phyloP scores from a whole-genome alignment of 495 filamentous ascomycete genomes.

The Lichina pygmaea region DNA sequence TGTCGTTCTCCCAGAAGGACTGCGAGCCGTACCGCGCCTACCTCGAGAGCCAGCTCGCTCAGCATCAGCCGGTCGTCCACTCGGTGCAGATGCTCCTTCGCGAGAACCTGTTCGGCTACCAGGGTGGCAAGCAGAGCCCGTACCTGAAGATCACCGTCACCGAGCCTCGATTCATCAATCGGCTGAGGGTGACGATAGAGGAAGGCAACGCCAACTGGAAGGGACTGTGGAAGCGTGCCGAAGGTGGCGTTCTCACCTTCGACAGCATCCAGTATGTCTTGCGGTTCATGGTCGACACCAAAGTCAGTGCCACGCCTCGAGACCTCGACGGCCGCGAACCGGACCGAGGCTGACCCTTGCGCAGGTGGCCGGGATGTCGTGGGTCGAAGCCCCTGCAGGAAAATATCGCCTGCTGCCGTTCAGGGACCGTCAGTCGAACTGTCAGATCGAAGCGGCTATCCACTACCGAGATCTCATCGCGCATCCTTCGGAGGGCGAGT shows the following conservation, averaged over 20 bases:
- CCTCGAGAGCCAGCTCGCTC: constrained; percentile 45
- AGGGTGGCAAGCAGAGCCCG: constrained; percentile 72
- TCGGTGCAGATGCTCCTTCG: constrained; percentile 53
- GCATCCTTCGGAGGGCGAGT: constrained; percentile 76
- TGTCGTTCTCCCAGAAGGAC: constrained; percentile 49
- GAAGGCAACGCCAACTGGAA: constrained; percentile 62
- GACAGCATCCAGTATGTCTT: constrained; percentile 89
- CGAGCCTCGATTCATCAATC: constrained; percentile 56
- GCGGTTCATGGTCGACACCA: constrained; percentile 92
- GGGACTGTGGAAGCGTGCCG: constrained; percentile 51
- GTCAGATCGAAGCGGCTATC: constrained; percentile 76
- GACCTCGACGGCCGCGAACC: no score
- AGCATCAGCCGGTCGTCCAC: constrained; percentile 34
- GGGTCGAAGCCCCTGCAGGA: constrained; percentile 61
- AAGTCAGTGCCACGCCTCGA: constrained; percentile 17
- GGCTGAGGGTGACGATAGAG: constrained; percentile 46
- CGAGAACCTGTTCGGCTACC: constrained; percentile 79
- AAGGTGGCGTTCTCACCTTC: constrained; percentile 52
- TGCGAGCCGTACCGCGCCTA: constrained; percentile 48
- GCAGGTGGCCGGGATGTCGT: constrained; percentile 79
- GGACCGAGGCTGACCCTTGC: background rate
- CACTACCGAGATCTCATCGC: constrained; percentile 64
- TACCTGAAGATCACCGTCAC: constrained; percentile 83
- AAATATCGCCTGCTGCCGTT: constrained; percentile 39
- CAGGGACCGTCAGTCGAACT: constrained; percentile 50